Evolutionary conservation across 192 early-diverging fungal genomes (phyloP), one percentile per base, ranked within the genome.

Genomic region (Entomortierella lignicola): DNA sequence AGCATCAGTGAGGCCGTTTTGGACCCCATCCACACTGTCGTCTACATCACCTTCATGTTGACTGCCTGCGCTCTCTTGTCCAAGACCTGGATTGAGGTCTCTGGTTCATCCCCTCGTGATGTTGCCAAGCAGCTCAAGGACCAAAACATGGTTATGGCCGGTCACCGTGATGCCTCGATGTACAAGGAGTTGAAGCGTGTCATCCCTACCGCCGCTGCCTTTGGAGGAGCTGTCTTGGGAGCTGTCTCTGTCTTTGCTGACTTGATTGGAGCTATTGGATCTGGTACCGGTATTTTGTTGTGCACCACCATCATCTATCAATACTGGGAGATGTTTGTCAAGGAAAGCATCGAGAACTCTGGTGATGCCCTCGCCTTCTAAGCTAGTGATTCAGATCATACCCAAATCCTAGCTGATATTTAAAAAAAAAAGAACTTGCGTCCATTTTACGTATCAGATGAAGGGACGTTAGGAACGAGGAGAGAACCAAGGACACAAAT

Each of bases 141-240:
- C 66, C 98, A 99, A 85, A 91, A 94, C 81, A 92, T 97, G 69
- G 95, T 96, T 23, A 93, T 99, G 85, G 91, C 94, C 26, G 95
- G 96, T 32, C 91, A 97, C 82, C 93, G 97, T 77, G 97, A 98
- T 66, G 91, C 86, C 20, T 94, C 95, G 60, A 94, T 98, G 94
- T 99, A 99, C 91, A 99, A 99, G 92, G 97, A 99, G 89, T 89
- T 99, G 77, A 99, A 99, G 92, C 91, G 95, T 66, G 91, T 98
- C 57, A 99, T 99, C 80, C 98, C 98, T 15, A 96, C 93, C 56
- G 98, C 98, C 58, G 98, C 98, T 23, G 92, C 94, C 48, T 96
- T 99, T 65, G 98, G 98, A 72, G 98, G 98, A 68, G 92, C 98
- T 23, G 95, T 94, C 81, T 94, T 99, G 82, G 98, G 97, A 61